Conservation (phyloP, 164 flowering plant species). For the Chloranthus sessilifolius region DNA sequence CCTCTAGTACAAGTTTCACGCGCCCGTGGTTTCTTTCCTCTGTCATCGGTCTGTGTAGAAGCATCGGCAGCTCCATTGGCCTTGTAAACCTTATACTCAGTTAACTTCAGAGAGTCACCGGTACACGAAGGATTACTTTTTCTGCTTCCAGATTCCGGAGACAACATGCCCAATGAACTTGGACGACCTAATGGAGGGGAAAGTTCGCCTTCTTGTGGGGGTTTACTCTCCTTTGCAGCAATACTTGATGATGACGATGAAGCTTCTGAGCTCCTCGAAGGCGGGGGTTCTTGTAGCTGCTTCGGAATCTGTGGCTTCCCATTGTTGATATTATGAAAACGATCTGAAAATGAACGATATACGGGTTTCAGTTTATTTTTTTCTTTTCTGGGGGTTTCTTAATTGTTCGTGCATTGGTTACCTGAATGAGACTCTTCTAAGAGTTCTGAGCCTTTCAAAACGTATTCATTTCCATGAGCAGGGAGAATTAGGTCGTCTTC, state of each 20-base stretch:
- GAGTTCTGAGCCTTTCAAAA: slow-evolving; percentile 95
- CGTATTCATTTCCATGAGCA: slow-evolving; percentile 79
- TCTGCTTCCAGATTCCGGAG: slow-evolving; percentile 41
- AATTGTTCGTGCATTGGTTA: too few species aligned
- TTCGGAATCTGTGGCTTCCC: slow-evolving; percentile 40
- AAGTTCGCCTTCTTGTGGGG: slow-evolving; percentile 57
- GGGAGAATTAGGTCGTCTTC: slow-evolving; percentile 87
- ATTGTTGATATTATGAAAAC: slow-evolving; percentile 31
- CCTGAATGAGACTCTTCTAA: slow-evolving; percentile 73
- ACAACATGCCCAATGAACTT: slow-evolving; percentile 45
- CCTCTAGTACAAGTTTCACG: slow-evolving; percentile 74
- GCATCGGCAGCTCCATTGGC: slow-evolving; percentile 67
- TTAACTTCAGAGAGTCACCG: slow-evolving; percentile 45
- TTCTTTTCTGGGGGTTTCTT: too few species aligned
- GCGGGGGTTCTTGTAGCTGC: slow-evolving; percentile 47
- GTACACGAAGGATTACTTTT: slow-evolving; percentile 42
- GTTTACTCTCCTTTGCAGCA: slow-evolving; percentile 46
- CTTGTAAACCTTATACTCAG: slow-evolving; percentile 63
- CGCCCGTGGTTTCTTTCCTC: slow-evolving; percentile 19
- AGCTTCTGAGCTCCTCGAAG: slow-evolving; percentile 62
- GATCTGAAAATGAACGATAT: slow-evolving; percentile 29
- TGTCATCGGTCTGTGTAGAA: slow-evolving; percentile 84
- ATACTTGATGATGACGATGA: slow-evolving; percentile 66
- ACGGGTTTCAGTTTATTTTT: not conserved
- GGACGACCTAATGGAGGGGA: slow-evolving; percentile 48